These are phyloP conservation scores for Syzygium syzygioides DNA, from an alignment of 441 rosid genomes.

Conservation along the genomic window DNA sequence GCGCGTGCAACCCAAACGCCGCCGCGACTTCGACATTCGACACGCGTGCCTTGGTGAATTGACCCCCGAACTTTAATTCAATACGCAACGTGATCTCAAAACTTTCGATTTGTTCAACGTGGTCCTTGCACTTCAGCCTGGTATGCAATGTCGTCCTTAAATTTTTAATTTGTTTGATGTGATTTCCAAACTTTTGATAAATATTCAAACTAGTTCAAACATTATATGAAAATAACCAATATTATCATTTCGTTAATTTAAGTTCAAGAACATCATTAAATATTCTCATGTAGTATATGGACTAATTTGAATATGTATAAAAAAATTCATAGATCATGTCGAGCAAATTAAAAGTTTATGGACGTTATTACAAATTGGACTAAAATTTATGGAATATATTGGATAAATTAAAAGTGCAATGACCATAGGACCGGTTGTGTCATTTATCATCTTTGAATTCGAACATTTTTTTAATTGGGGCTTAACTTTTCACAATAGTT, in stretches of 20 bases:
- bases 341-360: neutral
- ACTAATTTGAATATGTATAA: neutral
- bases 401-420: neutral
- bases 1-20: neutral
- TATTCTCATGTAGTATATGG: rapidly evolving
- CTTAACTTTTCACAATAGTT: neutral
- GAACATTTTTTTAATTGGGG: neutral
- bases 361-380: rapidly evolving
- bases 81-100: too few relatives aligned
- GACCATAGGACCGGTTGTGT: neutral
- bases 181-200: rapidly evolving
- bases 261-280: neutral
- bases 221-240: neutral
- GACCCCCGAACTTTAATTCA: too few relatives aligned
- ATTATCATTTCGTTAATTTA: neutral
- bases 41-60: neutral
- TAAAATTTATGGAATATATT: rapidly evolving
- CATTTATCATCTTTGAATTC: neutral
- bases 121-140: rapidly evolving
- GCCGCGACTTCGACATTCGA: rapidly evolving
- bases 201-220: rapidly evolving
- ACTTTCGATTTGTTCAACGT: too few relatives aligned
- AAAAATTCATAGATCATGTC: rapidly evolving
- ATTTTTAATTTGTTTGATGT: too few relatives aligned
- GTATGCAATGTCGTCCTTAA: rapidly evolving